phyloP scores from a whole-genome alignment of 1,284 basidiomycete species.

The Ustilago sp. region DNA sequence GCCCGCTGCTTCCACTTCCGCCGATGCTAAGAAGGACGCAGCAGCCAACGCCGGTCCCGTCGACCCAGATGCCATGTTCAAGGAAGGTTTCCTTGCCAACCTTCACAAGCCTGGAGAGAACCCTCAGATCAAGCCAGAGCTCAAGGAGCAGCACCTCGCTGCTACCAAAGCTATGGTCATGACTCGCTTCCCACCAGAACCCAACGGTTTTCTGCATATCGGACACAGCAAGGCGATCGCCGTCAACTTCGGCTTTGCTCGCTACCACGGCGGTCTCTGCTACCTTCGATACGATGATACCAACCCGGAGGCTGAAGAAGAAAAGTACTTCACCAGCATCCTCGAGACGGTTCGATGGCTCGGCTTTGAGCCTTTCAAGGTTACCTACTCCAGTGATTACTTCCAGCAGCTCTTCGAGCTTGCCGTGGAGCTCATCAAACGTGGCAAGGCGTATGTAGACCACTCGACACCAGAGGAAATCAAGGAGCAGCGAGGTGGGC shows the following conservation, averaged over 20 bases:
- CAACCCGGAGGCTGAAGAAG: constrained; percentile 98
- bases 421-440: constrained; percentile 88
- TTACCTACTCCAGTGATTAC: constrained; percentile 99
- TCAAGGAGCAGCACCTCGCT: constrained; percentile 84
- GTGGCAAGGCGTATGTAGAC: constrained; percentile 94
- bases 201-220: constrained; percentile 95
- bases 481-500: constrained; percentile 84
- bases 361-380: constrained; percentile 97
- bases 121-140: constrained; percentile 82
- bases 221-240: constrained; percentile 98
- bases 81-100: constrained; percentile 91
- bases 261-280: constrained; percentile 87
- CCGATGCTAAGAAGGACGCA: constrained; percentile 43
- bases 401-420: constrained; percentile 89
- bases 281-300: constrained; percentile 98
- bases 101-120: constrained; percentile 96
- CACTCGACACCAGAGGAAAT: constrained; percentile 96
- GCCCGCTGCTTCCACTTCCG: constrained; percentile 20
- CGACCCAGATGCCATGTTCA: constrained; percentile 79
- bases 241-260: constrained; percentile 97
- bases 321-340: constrained; percentile 93
- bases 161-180: constrained; percentile 86
- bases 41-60: constrained; percentile 33
- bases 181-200: constrained; percentile 98
- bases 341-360: constrained; percentile 96